Evolutionary conservation across 345 rosid genomes (phyloP).

Genomic region (Heritiera fomes): DNA sequence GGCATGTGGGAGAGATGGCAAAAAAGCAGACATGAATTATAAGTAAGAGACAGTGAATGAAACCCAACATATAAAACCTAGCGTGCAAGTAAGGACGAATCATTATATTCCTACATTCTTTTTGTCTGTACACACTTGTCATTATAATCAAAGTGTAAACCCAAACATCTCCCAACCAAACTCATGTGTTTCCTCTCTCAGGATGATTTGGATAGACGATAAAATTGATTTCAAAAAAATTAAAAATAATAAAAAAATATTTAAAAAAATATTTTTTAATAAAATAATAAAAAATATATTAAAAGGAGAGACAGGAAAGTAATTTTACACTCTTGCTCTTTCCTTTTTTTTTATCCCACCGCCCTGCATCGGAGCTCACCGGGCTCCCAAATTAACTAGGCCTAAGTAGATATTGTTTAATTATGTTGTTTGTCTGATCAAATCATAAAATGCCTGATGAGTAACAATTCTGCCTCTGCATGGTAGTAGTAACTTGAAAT

Average conservation of each 20-base stretch:
- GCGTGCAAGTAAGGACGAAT: background rate
- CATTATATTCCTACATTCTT: no score
- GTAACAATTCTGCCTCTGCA: background rate
- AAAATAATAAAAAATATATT: background rate
- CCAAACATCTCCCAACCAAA: background rate
- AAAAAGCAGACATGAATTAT: no score
- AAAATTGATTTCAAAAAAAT: no score
- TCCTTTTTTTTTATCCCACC: no score
- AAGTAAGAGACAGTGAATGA: background rate
- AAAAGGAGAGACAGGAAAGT: background rate
- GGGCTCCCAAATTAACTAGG: background rate
- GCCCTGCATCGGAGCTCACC: no score
- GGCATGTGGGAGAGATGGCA: no score
- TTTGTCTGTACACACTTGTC: background rate
- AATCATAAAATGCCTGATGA: background rate
- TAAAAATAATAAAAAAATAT: no score
- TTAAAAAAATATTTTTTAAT: no score
- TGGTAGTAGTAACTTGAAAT: background rate
- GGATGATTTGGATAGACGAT: no score
- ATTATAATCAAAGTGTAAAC: background rate
- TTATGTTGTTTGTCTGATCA: background rate
- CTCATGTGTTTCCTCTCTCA: no score
- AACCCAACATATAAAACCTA: conserved; percentile 22
- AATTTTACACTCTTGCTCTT: no score
- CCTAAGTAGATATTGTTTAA: background rate